A percentile compares a stretch with the other conserved stretches of the same genome.
Evolutionary conservation across 2,329 filamentous ascomycete genomes (phyloP).

Genomic region (Hypomyces perniciosus): DNA sequence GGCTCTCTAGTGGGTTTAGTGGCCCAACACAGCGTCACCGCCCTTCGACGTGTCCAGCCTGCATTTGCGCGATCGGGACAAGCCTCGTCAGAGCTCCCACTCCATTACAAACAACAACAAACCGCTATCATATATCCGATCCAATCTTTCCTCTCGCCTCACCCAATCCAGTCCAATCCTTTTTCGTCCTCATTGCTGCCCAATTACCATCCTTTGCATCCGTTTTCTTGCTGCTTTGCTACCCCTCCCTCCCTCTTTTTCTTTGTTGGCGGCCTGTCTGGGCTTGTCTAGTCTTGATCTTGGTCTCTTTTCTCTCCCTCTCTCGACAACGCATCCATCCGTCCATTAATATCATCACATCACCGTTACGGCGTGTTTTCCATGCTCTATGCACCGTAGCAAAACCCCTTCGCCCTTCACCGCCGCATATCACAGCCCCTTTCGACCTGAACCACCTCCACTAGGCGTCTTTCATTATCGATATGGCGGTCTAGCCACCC

Average conservation of each 20-base stretch:
- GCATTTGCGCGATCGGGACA: not conserved
- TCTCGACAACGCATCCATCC: slow-evolving; percentile 3
- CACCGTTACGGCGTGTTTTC: not conserved
- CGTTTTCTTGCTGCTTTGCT: not conserved
- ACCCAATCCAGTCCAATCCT: slow-evolving; percentile 2
- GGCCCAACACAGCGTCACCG: slow-evolving; percentile 10
- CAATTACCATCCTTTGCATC: slow-evolving; percentile 5
- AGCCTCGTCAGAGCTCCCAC: too few relatives aligned
- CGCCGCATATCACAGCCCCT: slow-evolving; percentile 4
- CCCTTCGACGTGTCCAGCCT: slow-evolving; percentile 10
- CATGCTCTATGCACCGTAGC: not conserved
- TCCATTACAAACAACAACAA: too few relatives aligned
- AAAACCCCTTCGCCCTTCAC: slow-evolving; percentile 3
- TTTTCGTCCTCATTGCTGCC: slow-evolving; percentile 5
- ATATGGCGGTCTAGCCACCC: slow-evolving; percentile 11
- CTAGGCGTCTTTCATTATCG: slow-evolving; percentile 5
- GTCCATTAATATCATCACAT: slow-evolving; percentile 6
- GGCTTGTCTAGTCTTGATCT: not conserved
- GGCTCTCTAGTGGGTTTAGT: not conserved
- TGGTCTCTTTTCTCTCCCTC: not conserved
- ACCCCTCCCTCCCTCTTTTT: not conserved
- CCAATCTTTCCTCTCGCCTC: not conserved
- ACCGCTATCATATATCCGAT: too few relatives aligned
- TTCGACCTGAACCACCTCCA: slow-evolving; percentile 1
- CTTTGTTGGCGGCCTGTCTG: not conserved